Evolutionary conservation across 805 yeast species (phyloP).

Genomic region (Ogataea siamensis): DNA sequence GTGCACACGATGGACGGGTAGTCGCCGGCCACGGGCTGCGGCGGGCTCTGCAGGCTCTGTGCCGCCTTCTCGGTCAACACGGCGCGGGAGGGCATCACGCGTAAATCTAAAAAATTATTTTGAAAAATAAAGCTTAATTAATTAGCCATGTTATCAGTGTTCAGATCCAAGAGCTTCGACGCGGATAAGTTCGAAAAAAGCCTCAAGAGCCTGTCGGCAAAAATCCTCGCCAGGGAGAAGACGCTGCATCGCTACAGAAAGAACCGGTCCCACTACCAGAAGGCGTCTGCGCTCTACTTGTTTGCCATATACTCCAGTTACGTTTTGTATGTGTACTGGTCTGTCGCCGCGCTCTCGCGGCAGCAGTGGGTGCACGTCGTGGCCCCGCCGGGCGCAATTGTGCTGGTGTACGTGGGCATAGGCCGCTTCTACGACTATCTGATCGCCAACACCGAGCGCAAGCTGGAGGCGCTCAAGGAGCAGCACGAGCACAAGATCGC

Average conservation of each 20-base stretch:
- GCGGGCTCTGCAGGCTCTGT: constrained; percentile 9
- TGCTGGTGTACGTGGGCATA: constrained; percentile 14
- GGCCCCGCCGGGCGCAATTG: constrained; percentile 18
- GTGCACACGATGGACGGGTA: constrained; percentile 41
- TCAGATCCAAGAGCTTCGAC: constrained; percentile 36
- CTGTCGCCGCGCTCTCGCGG: constrained; percentile 1
- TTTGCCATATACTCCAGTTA: constrained; percentile 24
- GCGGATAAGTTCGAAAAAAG: constrained; percentile 45
- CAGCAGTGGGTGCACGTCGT: constrained; percentile 6
- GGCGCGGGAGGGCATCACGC: constrained; percentile 27
- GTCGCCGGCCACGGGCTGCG: constrained; percentile 3
- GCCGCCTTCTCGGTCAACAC: constrained; percentile 20
- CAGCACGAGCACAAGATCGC: constrained; percentile 38
- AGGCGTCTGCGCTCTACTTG: constrained; percentile 20
- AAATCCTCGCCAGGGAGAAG: constrained; percentile 33
- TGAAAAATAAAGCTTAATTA: neutral
- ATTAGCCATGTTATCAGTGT: constrained; percentile 23
- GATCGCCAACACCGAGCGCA: constrained; percentile 24
- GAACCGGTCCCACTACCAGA: constrained; percentile 20
- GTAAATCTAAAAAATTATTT: neutral
- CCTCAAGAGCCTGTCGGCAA: constrained; percentile 37
- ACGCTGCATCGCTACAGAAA: constrained; percentile 16
- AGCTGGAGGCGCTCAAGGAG: constrained; percentile 28
- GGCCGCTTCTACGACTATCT: constrained; percentile 20
- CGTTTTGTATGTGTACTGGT: constrained; percentile 23